Base-by-base conservation (phyloP, 2,329 filamentous ascomycete genomes). In the Fusarium anguioides region DNA sequence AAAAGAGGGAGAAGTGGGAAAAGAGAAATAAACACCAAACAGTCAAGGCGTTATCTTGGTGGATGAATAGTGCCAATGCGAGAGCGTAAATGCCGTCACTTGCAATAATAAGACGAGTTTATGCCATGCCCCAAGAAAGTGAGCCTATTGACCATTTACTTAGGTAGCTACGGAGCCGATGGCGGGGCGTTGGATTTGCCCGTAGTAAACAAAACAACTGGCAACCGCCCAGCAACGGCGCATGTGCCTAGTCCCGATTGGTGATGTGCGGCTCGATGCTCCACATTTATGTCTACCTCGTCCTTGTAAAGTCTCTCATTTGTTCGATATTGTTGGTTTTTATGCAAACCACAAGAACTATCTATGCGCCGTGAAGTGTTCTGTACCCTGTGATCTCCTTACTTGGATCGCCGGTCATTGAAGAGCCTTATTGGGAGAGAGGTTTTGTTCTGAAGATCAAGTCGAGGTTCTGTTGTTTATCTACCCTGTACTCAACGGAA, bases 141-240 rank as follows among this genome's bases (percentile, higher is more conserved):
- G 41, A 52, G 37, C 44, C 29, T 58, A 62, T 60, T 49, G n/a
- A 61, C 29, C 47, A 57, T 4, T 12, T 9, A 26, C 24, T 26
- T 6, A 26, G 24, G 10, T 53, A 56, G 46, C 42, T 65, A 51
- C 49, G 31, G 36, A 35, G 23, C 57, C 33, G 27, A 60, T 63
- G 57, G 72, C 72, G 72, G 72, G 69, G 72, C 67, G 59, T 53
- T 61, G 49, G 41, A 56, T 70, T 60, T 55, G 51, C 58, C n/a
- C 49, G 58, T 66, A 72, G 74, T 77, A 77, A 77, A 77, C 74
- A 77, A 77, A 77, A 75, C 75, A 72, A 68, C 59, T 64, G 65
- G 64, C 71, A 74, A 75, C 75, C 60, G 68, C 75, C 72, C 69
- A 76, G 75, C 75, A 77, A 77, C 75, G 72, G 64, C 23, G 21